Evolutionary conservation across 306 rosid genomes (phyloP), one percentile per base, ranked within the genome.

Genomic region (Cucurbita argyrosperma): DNA sequence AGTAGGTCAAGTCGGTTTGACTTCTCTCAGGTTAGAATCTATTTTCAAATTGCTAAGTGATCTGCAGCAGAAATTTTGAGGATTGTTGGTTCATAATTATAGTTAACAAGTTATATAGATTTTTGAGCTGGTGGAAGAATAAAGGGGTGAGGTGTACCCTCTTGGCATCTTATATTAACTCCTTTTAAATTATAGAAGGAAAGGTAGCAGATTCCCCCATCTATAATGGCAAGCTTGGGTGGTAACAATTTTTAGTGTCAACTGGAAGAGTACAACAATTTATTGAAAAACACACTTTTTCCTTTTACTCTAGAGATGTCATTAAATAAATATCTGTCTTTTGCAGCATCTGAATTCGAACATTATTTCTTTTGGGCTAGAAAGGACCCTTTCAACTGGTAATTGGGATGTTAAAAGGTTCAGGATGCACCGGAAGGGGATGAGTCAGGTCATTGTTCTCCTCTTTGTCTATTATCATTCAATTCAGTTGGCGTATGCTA

Each of bases 321-420:
- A 40, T 42, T 43, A 40, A 64, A 63, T 63, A 30, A 67, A 21
- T 6, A 7, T 10, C 35, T 18, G 58, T 7, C 16, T 43, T 18
- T 8, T 68, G 69, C 82, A 92, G 89, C 46, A 23, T 23, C 47
- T 88, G 30, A 23, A 8, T 39, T 80, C 64, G 47, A 83, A 80
- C 37, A 53, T 3, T 15, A 90, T 93, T 61, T 74, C 85, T 39
- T 19, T 1, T 23, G 98, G 97, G 56, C 82, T 93, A 71, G 98
- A 93, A 72, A 85, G 94, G 83, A 83, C 94, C 43, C 92, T 93
- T 74, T 89, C 98, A 57, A 93, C 97, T 18, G 98, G 98, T 54
- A 90, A 93, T 57, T 93, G 87, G 78, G 86, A 89, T 55, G 69
- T 93, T 75, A 80, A 84, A 62, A 92, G 98, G 78, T 90, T 90